Evolutionary conservation across 257 asterid genomes (phyloP), one percentile per base, ranked within the genome.

Genomic region (Cordia subcordata): DNA sequence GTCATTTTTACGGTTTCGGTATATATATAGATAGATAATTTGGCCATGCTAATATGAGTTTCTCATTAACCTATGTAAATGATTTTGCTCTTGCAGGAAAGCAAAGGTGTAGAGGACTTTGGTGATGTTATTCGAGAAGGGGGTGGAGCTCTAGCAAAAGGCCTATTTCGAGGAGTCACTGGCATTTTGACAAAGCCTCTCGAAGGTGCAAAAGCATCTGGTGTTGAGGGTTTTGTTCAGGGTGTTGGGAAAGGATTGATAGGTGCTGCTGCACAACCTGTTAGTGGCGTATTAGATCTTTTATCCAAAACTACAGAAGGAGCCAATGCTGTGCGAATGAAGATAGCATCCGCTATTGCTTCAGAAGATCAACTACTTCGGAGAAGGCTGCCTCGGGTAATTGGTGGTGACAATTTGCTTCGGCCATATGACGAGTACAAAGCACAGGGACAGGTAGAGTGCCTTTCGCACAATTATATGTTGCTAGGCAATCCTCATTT

Each of bases 251-350:
- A 86, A 84, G 99, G 99, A 55, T 61, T 93, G 72, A 77, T 93
- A 60, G 99, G 99, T 73, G 99, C 94, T 8, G 99, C 99, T 58
- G 99, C 97, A 58, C 99, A 93, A 74, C 99, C 99, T 66, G 99
- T 93, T 49, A 93, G 99, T 39, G 99, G 99, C 51, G 95, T 89
- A 66, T 77, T 93, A 64, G 99, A 93, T 70, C 99, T 93, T 59
- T 63, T 93, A 75, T 93, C 99, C 12, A 93, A 93, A 72, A 93
- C 99, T 49, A 93, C 99, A 1, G 99, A 93, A 86, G 99, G 99
- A 18, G 99, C 99, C 75, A 93, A 93, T 81, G 96, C 99, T 63
- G 77, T 93, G 89, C 81, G 99, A 74, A 85, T 89, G 97, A 93
- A 89, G 81, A 89, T 93, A 49, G 95, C 97, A 57, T 76, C 99